A percentile compares a stretch with the other conserved stretches of the same genome.
Evolutionary conservation across 192 early-diverging fungal species (phyloP).

Genomic region (Gonapodya sp.): DNA sequence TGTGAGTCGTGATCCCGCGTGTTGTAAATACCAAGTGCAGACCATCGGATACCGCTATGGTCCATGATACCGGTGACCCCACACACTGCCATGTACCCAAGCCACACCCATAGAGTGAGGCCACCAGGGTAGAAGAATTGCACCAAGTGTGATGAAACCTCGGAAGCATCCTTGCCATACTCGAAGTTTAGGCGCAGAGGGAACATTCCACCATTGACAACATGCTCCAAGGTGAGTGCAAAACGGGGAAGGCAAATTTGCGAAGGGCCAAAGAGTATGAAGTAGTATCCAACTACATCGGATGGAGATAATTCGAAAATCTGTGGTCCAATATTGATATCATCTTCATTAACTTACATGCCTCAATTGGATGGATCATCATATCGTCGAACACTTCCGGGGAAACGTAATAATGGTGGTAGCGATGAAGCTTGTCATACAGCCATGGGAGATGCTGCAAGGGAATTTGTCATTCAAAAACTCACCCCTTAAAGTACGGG

Average conservation of each 20-base stretch:
- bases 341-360: background rate
- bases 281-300: background rate
- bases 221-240: background rate
- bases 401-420: background rate
- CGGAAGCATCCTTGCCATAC: too few relatives aligned
- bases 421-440: background rate
- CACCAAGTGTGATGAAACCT: too few relatives aligned
- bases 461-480: too few relatives aligned
- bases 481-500: background rate
- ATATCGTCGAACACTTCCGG: slow-evolving; percentile 7
- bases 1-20: slow-evolving; percentile 7
- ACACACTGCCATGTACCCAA: background rate
- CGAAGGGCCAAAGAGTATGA: background rate
- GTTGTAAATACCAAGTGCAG: background rate
- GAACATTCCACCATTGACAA: background rate
- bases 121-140: slow-evolving; percentile 1
- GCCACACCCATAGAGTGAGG: background rate
- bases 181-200: too few relatives aligned
- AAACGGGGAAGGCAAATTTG: background rate
- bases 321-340: too few relatives aligned
- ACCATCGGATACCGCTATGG: background rate
- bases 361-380: slow-evolving; percentile 8
- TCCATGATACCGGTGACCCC: background rate
- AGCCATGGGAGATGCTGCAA: background rate
- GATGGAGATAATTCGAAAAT: too few relatives aligned